These are phyloP conservation scores for Pythium pectinolyticum DNA, from an alignment of 352 stramenopile genomes.

Conservation along the genomic window DNA sequence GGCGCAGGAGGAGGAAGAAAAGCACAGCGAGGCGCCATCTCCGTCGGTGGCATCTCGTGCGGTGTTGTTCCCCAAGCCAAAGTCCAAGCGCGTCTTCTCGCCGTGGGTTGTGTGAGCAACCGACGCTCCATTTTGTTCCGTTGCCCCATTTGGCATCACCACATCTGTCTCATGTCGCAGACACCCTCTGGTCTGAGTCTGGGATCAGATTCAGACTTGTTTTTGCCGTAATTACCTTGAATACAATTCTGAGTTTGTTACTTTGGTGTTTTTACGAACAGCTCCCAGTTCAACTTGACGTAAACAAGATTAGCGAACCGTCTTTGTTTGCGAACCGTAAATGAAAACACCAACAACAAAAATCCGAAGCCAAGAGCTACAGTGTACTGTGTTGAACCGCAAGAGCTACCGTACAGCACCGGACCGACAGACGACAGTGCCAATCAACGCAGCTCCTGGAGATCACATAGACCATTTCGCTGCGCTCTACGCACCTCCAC, in stretches of 20 bases:
- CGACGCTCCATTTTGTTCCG: too few relatives aligned
- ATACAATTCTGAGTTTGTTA: not conserved
- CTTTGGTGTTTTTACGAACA: slow-evolving; percentile 11
- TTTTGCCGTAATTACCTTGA: not conserved
- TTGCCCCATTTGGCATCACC: slow-evolving; percentile 10
- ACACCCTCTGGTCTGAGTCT: not conserved
- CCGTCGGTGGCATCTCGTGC: not conserved
- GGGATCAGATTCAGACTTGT: too few relatives aligned
- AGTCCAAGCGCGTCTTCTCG: not conserved
- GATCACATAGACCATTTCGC: slow-evolving; percentile 4
- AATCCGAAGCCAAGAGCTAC: too few relatives aligned
- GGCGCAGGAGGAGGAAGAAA: slow-evolving; percentile 27
- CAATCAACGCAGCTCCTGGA: not conserved
- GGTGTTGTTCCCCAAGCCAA: not conserved
- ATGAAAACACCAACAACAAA: not conserved
- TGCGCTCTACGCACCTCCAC: not conserved
- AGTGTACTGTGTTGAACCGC: too few relatives aligned
- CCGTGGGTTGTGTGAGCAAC: not conserved
- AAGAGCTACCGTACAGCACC: not conserved
- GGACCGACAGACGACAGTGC: too few relatives aligned
- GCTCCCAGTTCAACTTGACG: slow-evolving; percentile 26
- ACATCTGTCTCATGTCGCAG: slow-evolving; percentile 22
- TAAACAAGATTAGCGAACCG: slow-evolving; percentile 21
- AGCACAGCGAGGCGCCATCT: slow-evolving; percentile 13
- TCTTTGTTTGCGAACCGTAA: not conserved